Evolutionary conservation across 768 basidiomycete genomes (phyloP).

Genomic region (Suillus brevipes): DNA sequence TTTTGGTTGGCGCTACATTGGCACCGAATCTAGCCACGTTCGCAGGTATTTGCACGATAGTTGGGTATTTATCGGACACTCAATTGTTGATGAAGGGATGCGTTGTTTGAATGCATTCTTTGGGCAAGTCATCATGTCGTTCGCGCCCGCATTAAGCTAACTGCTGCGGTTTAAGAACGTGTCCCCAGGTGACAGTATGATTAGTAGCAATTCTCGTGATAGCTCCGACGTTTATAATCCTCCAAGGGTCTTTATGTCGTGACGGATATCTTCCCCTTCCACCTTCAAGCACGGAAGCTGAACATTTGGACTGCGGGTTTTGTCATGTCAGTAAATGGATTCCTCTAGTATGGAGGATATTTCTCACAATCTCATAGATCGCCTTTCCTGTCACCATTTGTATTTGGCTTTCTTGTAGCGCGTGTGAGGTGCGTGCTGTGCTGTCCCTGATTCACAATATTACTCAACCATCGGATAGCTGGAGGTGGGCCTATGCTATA

Average conservation of each 20-base stretch:
- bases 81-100: constrained; percentile 22
- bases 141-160: neutral
- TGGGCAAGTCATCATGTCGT: constrained; percentile 22
- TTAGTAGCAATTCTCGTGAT: neutral
- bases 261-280: constrained; percentile 55
- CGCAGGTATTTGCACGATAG: constrained; percentile 35
- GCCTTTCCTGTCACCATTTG: constrained; percentile 31
- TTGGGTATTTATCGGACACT: neutral
- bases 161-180: constrained; percentile 35
- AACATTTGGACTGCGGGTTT: constrained; percentile 57
- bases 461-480: constrained; percentile 27
- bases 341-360: constrained; percentile 29
- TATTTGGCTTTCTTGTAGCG: constrained; percentile 31
- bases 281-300: constrained; percentile 51
- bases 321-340: constrained; percentile 48
- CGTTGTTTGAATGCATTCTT: constrained; percentile 33
- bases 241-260: constrained; percentile 45
- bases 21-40: constrained; percentile 50
- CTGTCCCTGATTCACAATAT: neutral
- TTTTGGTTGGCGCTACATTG: constrained; percentile 53
- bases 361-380: constrained; percentile 37
- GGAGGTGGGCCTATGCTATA: constrained; percentile 54
- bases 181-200: constrained; percentile 50
- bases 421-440: constrained; percentile 23
- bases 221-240: neutral